Evolutionary conservation across 805 yeast genomes (phyloP).

Genomic region (Diddensiella transvaalensis): DNA sequence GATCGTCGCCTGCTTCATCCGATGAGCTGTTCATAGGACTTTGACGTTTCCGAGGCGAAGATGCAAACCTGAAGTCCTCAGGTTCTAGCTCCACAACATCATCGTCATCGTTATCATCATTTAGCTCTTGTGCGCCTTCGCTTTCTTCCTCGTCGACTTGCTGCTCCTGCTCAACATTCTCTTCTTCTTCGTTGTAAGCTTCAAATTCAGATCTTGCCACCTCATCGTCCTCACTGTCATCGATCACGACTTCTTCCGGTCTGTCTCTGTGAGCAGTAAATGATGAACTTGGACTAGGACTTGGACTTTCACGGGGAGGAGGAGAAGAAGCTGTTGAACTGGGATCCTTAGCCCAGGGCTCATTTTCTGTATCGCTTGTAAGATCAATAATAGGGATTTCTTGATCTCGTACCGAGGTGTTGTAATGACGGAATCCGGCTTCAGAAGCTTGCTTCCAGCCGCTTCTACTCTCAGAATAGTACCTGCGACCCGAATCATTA

Average conservation of each 20-base stretch:
- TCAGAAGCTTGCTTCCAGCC: neutral
- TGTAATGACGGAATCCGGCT: neutral
- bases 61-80: neutral
- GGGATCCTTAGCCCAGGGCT: no score
- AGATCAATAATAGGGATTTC: constrained; percentile 10
- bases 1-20: neutral
- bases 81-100: neutral
- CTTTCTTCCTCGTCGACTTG: neutral
- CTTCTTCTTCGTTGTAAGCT: neutral
- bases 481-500: neutral
- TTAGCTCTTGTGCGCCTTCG: no score
- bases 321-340: constrained; percentile 3
- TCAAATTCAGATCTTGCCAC: no score
- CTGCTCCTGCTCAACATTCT: neutral
- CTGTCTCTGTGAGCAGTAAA: no score
- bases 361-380: constrained; percentile 8
- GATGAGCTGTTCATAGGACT: neutral
- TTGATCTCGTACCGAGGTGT: no score
- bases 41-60: neutral
- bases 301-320: no score
- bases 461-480: neutral
- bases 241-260: no score
- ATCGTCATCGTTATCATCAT: constrained; percentile 1
- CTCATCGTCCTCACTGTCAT: neutral
- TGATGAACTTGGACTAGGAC: no score